A percentile compares a stretch with the other conserved stretches of the same genome.
Evolutionary conservation across 2,329 filamentous ascomycete genomes (phyloP).

Genomic region (Rhinocladiella mackenziei): DNA sequence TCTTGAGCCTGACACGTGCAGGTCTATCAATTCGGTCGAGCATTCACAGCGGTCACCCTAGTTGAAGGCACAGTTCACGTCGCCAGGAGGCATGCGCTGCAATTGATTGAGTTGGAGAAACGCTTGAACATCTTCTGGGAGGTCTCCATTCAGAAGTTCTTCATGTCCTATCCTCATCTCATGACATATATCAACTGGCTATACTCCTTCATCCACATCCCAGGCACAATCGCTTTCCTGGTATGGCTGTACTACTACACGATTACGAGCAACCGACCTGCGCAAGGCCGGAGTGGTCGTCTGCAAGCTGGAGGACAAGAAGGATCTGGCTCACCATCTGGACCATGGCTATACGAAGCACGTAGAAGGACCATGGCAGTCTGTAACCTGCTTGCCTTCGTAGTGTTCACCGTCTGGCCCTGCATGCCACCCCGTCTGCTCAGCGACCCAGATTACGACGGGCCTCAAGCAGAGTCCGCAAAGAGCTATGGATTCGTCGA

Average conservation of each 20-base stretch:
- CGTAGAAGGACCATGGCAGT: slow-evolving; percentile 55
- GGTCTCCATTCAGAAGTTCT: slow-evolving; percentile 56
- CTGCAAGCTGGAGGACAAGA: slow-evolving; percentile 29
- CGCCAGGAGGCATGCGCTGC: slow-evolving; percentile 64
- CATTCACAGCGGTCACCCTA: slow-evolving; percentile 66
- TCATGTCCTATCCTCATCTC: slow-evolving; percentile 51
- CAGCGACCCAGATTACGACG: slow-evolving; percentile 52
- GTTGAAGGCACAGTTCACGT: slow-evolving; percentile 65
- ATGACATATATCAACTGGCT: slow-evolving; percentile 68
- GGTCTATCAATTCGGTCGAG: slow-evolving; percentile 71
- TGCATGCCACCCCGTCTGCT: slow-evolving; percentile 59
- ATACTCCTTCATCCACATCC: slow-evolving; percentile 76
- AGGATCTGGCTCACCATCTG: slow-evolving; percentile 42
- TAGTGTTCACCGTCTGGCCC: slow-evolving; percentile 57
- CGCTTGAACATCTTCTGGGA: slow-evolving; percentile 63
- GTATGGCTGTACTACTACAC: slow-evolving; percentile 67
- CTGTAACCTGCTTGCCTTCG: slow-evolving; percentile 57
- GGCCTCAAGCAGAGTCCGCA: slow-evolving; percentile 54
- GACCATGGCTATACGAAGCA: slow-evolving; percentile 53
- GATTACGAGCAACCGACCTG: slow-evolving; percentile 55
- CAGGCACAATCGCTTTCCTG: slow-evolving; percentile 67
- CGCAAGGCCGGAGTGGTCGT: slow-evolving; percentile 40
- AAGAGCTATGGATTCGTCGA: slow-evolving; percentile 59
- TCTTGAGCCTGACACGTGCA: slow-evolving; percentile 32
- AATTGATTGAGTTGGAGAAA: slow-evolving; percentile 65